phyloP scores from a whole-genome alignment of 2,329 filamentous ascomycete genomes.

The Didymella arachidicola region DNA sequence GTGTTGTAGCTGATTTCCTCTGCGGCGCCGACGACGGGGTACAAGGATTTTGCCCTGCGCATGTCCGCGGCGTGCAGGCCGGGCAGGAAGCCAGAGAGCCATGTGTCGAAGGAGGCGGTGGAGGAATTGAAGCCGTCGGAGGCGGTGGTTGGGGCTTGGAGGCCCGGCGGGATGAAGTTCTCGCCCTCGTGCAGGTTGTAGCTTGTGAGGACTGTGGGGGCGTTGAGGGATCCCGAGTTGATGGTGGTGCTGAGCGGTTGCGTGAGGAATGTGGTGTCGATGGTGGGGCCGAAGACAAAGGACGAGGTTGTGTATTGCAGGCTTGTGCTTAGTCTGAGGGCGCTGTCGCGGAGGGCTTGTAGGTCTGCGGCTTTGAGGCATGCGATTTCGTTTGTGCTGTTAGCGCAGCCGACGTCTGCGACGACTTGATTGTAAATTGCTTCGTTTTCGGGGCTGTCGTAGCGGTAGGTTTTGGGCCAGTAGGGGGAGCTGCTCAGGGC shows the following conservation, averaged over 20 bases:
- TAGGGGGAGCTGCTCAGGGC: conserved; percentile 64
- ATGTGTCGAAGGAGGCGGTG: conserved; percentile 58
- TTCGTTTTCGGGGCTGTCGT: conserved; percentile 61
- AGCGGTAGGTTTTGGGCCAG: conserved; percentile 66
- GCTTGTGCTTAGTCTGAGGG: conserved; percentile 57
- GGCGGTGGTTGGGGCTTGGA: conserved; percentile 47
- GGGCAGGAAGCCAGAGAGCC: conserved; percentile 64
- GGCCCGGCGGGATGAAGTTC: conserved; percentile 64
- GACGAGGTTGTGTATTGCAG: conserved; percentile 64
- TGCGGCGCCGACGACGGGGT: conserved; percentile 58
- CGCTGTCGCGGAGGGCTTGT: conserved; percentile 62
- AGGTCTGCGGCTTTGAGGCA: conserved; percentile 65
- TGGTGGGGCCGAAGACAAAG: conserved; percentile 68
- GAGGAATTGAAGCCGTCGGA: conserved; percentile 61
- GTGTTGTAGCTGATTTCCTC: conserved; percentile 62
- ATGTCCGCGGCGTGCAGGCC: conserved; percentile 54
- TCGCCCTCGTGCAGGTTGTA: conserved; percentile 71
- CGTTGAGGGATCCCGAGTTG: conserved; percentile 52
- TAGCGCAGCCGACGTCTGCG: conserved; percentile 57
- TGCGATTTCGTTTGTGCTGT: conserved; percentile 53
- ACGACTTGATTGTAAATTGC: conserved; percentile 59
- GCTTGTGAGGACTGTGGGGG: conserved; percentile 60
- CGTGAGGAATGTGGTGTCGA: conserved; percentile 63
- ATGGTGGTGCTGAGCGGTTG: conserved; percentile 58
- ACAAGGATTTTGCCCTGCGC: conserved; percentile 53